Evolutionary conservation across 768 basidiomycete genomes (phyloP), one percentile per base, ranked within the genome.

Genomic region (Rhizopogon vulgaris): DNA sequence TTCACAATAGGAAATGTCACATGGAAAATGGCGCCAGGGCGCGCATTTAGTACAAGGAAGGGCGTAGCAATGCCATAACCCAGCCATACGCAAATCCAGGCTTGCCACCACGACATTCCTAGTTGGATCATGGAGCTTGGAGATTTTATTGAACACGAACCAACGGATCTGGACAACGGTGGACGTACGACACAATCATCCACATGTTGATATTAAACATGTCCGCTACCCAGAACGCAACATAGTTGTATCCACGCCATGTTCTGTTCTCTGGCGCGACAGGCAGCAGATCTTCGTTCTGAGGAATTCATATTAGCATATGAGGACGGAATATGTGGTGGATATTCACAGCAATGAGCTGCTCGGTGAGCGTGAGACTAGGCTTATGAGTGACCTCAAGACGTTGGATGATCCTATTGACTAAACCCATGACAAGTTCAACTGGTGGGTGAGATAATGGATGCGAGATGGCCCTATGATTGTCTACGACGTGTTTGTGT

Each of bases 101-200:
- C 83, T 64, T 90, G 85, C 87, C 86, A 90, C 87, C 86, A 90
- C 0, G 83, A 83, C 28, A 90, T 75, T 3, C 84, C 84, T 27
- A 82, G 67, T 55, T 84, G 79, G 30, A 84, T 76, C 85, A 88
- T 86, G 11, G 84, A 83, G 0, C 45, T 46, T 46, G 32, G 11
- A 32, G 7, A 24, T 34, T 15, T 45, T 28, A 30, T 30, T 46
- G 8, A 34, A 24, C 9, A 34, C 18, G 8, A 2, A 46, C 3
- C 18, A 46, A 30, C 9, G 6, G 32, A 34, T 24, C 3, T 14
- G 7, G 7, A 15, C 18, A 18, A 22, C 8, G 2, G 18, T 28
- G 30, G 28, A 15, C 45, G 32, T 24, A 46, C 27, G 84, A 85
- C 0, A 77, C 84, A 53, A 87, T 87, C 84, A 84, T 84, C 85